These are phyloP conservation scores for Xylariaceae sp. DNA, from an alignment of 2,329 filamentous ascomycete species.

Conservation along the genomic window DNA sequence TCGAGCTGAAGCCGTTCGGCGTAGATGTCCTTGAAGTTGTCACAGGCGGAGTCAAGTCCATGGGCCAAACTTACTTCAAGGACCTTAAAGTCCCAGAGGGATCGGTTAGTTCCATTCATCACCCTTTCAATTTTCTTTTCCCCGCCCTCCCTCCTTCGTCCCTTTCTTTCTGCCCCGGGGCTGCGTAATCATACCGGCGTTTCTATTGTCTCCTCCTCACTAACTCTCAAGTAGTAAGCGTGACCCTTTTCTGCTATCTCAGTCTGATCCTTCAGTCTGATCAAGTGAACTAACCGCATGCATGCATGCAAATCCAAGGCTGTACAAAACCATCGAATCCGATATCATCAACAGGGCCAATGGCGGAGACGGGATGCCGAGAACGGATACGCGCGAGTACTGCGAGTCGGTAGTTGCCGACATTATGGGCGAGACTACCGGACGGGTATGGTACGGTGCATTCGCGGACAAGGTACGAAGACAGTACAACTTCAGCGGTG, in stretches of 20 bases:
- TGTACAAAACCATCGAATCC: constrained; percentile 23
- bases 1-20: constrained; percentile 26
- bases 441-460: constrained; percentile 22
- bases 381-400: constrained; percentile 24
- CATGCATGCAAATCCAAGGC: background rate
- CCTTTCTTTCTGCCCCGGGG: background rate
- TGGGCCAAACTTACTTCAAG: constrained; percentile 25
- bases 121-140: background rate
- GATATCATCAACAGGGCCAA: constrained; percentile 20
- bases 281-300: no score
- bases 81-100: constrained; percentile 20
- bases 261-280: no score
- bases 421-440: constrained; percentile 15
- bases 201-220: no score
- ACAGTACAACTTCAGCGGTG: constrained; percentile 19
- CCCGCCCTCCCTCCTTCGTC: background rate
- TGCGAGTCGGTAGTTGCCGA: constrained; percentile 18
- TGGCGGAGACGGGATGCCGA: constrained; percentile 18
- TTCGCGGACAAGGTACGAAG: constrained; percentile 17
- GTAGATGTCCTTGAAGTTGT: constrained; percentile 26
- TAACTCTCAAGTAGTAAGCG: constrained; percentile 6
- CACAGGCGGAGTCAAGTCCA: constrained; percentile 23
- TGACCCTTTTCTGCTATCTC: background rate
- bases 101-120: constrained; percentile 11
- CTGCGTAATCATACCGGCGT: no score